phyloP scores from a whole-genome alignment of 2,329 filamentous ascomycete genomes.

The Cercospora sp. region DNA sequence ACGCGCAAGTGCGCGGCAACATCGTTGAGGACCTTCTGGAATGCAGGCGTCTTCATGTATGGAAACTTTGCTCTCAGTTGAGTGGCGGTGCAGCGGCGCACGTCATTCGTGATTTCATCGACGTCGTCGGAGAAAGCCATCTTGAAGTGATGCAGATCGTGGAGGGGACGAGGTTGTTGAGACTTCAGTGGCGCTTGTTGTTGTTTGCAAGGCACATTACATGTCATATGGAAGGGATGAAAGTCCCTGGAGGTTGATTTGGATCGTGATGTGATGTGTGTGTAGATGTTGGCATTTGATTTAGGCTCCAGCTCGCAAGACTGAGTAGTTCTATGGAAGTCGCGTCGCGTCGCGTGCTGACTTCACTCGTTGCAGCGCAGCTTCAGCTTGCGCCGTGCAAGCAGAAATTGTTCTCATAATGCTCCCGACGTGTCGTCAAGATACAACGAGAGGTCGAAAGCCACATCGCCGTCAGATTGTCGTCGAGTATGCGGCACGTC shows the following conservation, averaged over 20 bases:
- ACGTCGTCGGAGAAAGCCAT: not conserved
- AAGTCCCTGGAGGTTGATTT: too few relatives aligned
- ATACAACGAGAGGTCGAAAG: not conserved
- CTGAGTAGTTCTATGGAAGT: not conserved
- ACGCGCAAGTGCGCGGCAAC: not conserved
- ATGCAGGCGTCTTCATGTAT: not conserved
- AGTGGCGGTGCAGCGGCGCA: not conserved
- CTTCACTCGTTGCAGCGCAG: not conserved
- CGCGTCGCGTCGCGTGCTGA: too few relatives aligned
- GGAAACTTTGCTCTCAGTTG: not conserved
- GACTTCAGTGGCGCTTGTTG: not conserved
- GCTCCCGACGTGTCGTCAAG: not conserved
- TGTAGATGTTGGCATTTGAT: not conserved
- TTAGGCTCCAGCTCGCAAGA: not conserved
- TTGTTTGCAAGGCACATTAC: too few relatives aligned
- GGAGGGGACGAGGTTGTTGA: not conserved
- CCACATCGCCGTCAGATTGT: not conserved
- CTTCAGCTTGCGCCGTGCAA: not conserved
- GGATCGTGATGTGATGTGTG: not conserved
- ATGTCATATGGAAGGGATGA: too few relatives aligned
- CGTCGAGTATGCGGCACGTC: not conserved
- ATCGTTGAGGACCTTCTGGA: not conserved
- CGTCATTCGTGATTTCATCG: not conserved
- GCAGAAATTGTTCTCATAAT: not conserved
- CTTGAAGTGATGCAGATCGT: not conserved